These are phyloP conservation scores for Cercospora sesami DNA, from an alignment of 2,329 filamentous ascomycete species.

Conservation along the genomic window DNA sequence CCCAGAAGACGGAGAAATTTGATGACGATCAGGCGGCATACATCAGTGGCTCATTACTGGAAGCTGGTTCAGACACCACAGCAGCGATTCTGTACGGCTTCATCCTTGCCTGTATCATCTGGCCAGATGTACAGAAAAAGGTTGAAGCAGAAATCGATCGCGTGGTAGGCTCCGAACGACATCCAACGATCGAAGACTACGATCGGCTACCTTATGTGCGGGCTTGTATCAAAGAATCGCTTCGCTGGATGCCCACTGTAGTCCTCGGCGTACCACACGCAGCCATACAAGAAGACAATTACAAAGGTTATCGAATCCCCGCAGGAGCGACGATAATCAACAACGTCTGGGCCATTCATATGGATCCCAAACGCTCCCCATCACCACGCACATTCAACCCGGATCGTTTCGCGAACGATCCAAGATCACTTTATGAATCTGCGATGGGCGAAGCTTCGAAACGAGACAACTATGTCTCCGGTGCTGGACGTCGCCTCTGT, in stretches of 20 bases:
- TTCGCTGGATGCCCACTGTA: neutral
- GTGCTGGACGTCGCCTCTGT: neutral
- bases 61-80: neutral
- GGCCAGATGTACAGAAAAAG: neutral
- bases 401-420: neutral
- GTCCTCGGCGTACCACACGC: neutral
- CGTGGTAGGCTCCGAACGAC: neutral
- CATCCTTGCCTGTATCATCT: neutral
- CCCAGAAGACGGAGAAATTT: neutral
- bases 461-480: neutral
- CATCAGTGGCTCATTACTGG: neutral
- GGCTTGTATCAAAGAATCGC: neutral
- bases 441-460: neutral
- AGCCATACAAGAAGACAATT: neutral
- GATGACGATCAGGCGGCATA: neutral
- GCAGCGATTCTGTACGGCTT: neutral
- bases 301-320: neutral
- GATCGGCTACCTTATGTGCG: neutral
- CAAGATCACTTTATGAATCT: neutral
- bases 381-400: neutral
- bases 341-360: neutral
- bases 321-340: neutral
- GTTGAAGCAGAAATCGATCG: neutral
- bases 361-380: neutral
- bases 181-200: neutral